phyloP scores from a whole-genome alignment of 352 stramenopile genomes.

The Globisporangium perplexum region DNA sequence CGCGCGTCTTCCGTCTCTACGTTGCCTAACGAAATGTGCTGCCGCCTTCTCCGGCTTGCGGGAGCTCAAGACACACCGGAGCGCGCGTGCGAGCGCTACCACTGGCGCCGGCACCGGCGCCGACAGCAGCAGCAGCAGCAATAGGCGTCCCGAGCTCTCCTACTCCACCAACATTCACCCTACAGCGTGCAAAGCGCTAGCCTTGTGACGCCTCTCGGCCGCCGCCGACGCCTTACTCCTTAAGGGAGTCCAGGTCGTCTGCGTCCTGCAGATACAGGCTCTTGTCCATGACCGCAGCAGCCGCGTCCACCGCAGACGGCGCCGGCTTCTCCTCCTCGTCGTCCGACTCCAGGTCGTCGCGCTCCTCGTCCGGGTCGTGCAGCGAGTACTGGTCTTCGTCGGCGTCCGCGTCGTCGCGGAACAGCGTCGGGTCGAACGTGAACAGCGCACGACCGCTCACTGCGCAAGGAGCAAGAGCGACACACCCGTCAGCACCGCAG shows the following conservation, averaged over 20 bases:
- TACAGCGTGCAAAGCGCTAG: conserved; percentile 17
- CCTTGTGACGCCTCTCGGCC: conserved; percentile 10
- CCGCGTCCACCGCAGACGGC: conserved; percentile 32
- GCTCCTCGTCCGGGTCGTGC: conserved; percentile 44
- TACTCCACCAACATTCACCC: conserved; percentile 18
- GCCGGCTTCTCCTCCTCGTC: conserved; percentile 43
- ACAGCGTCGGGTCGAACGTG: conserved; percentile 87
- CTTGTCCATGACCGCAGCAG: conserved; percentile 74
- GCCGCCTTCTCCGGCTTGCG: conserved; percentile 10
- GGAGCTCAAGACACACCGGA: neutral
- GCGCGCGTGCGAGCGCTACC: neutral
- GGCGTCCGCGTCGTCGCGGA: conserved; percentile 88
- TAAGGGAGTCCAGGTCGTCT: conserved; percentile 70
- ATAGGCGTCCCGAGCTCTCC: neutral
- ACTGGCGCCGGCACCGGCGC: too few species aligned
- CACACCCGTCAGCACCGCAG: conserved; percentile 13
- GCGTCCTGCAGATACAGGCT: conserved; percentile 79
- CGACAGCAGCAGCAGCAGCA: neutral
- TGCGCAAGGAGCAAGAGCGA: conserved; percentile 18
- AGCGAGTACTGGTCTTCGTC: conserved; percentile 82
- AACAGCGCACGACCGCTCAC: conserved; percentile 91
- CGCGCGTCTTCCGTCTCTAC: conserved; percentile 12
- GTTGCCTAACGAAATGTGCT: conserved; percentile 8
- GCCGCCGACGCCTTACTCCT: conserved; percentile 41
- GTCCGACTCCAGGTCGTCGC: conserved; percentile 14